Conservation (phyloP, 768 basidiomycete species). For the Russula vinacea region DNA sequence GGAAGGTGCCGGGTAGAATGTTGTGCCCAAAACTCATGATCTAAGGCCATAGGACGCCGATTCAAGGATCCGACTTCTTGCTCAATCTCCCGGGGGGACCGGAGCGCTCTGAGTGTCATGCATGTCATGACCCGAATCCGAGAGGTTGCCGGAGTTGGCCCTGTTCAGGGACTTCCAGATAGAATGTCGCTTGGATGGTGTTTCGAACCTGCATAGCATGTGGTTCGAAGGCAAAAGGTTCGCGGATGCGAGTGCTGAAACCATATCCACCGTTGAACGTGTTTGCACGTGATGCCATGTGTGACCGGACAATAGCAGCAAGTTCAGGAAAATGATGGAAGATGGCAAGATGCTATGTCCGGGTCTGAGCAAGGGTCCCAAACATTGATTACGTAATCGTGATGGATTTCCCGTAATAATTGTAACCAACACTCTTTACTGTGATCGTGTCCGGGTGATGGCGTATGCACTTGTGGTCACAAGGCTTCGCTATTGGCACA, state of each 20-base stretch:
- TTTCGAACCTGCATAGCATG: background rate
- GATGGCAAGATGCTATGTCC: background rate
- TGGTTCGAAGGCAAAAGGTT: conserved; percentile 16
- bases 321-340: background rate
- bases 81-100: background rate
- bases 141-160: background rate
- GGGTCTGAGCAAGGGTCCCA: background rate
- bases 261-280: background rate
- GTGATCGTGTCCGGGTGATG: background rate
- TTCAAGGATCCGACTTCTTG: background rate
- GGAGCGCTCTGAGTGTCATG: conserved; percentile 14
- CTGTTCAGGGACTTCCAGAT: background rate
- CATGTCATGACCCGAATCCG: background rate
- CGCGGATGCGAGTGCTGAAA: conserved; percentile 16
- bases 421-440: no score
- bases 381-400: background rate
- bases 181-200: background rate
- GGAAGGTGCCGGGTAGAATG: background rate
- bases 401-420: no score
- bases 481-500: background rate
- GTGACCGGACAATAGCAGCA: background rate
- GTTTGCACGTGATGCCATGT: background rate
- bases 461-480: background rate
- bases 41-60: background rate
- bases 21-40: conserved; percentile 4